Evolutionary conservation across 306 rosid species (phyloP), one percentile per base, ranked within the genome.

Genomic region (Vicia faba): DNA sequence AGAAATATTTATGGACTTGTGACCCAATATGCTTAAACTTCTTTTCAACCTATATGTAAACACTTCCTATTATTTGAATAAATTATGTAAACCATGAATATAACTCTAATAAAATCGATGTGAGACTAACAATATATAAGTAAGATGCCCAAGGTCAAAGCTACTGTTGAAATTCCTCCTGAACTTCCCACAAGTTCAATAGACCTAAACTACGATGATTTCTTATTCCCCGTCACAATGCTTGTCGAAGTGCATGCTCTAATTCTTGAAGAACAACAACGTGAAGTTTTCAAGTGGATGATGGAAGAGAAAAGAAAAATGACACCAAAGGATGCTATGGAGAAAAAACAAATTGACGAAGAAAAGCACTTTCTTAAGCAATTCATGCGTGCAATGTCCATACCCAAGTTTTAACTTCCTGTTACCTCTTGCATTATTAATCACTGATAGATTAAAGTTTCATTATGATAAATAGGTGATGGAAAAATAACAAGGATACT

Each of bases 221-320:
- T 64, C 80, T 41, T 78, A 61, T 40, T 40, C 41, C 83, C 84
- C n/a, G 78, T 35, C n/a, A 46, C 68, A 58, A 69, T 40, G 48
- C 81, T 80, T 28, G 66, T 45, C 71, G 53, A 41, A 44, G 57
- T 61, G 26, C 71, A 8, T n/a, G 51, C 68, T 54, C 88, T 77
- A 11, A 77, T 83, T 56, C 75, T 85, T 3, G 91, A 83, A 71
- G 88, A 79, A 56, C 81, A 72, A 71, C 87, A 73, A 58, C 95
- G 64, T 11, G 48, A 88, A 80, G 67, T 81, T 71, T 75, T 83
- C 70, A 39, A 70, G 64, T 84, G 88, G 89, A 75, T 86, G 81
- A 66, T 83, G 67, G 91, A 84, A 59, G 91, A 85, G 80, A 86
- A 81, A 76, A 81, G 86, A 64, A 80, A 83, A 75, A 8, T 71